Base-by-base conservation (phyloP, 768 basidiomycete genomes). In the Suillus ampliporus region DNA sequence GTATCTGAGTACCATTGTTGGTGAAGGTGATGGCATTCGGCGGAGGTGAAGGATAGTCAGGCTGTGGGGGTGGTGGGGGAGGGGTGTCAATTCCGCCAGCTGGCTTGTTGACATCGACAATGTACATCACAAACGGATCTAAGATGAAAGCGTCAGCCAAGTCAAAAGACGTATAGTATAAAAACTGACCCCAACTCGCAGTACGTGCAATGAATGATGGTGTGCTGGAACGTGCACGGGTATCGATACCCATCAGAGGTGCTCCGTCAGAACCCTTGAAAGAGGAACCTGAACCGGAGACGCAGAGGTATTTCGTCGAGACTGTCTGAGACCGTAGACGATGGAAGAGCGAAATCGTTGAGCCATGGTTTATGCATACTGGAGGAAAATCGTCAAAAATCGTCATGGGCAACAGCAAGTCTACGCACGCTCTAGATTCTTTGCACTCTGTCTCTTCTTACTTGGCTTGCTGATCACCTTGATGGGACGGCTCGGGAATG, bases 401-500 rank as follows among this genome's bases (percentile, higher is more conserved):
- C 41, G 63, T 35, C 61, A 61, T 62, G 54, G 48, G 50, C 60
- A 26, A 54, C 58, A 60, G 63, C 64, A 58, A 68, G 61, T 56
- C 64, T 48, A 84, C 95, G 81, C 74, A 96, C 95, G 79, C 75
- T 97, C 93, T 19, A 94, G 84, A 69, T 94, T 95, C 83, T 97
- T 97, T 51, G 91, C 92, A 72, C 90, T 94, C 76, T 94, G 91
- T 69, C 94, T 85, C 84, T 97, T 97, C 83, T 98, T 97, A 80
- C 92, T 94, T 5, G 97, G 97, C 76, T 98, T 99, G 79, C 92
- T 94, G 78, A 99, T 98, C 71, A 99, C 94, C 76, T 95, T 96
- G 83, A 99, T 98, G n/a, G 95, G 89, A 51, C 91, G 89, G 67
- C 92, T 94, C 48, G 92, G 90, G 80, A 98, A 98, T 21, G 87